Evolutionary conservation across 1,139 yeast genomes (phyloP), one percentile per base, ranked within the genome.

Genomic region (Hyphopichia burtonii): DNA sequence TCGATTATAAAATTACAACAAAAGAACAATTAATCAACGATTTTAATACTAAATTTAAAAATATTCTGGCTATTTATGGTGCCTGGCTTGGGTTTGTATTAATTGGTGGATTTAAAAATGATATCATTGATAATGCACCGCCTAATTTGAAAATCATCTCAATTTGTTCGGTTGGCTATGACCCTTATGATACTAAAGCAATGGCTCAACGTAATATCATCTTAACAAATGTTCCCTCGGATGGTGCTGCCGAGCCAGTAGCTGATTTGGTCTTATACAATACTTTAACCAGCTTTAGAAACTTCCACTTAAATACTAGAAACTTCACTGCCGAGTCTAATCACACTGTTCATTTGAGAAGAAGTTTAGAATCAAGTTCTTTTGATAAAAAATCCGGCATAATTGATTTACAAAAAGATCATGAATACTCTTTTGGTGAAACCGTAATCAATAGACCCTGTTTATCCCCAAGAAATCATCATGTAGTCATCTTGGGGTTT

Each of bases 111-210:
- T 71, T 82, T 43, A 59, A 63, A 23, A 61, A 54, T 30, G 75
- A 74, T 17, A 55, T 82, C 12, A 57, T 83, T 38, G 78, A 66
- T 2, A 58, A 66, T 19, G 68, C 78, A 11, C 94, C 95, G 0
- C 27, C 54, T 1, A 50, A 67, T 4, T 62, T 86, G 45, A 77
- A 78, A 54, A 70, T 84, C 8, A 68, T 87, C 36, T 71, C 86
- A 1, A 70, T 82, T 33, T 83, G 88, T 39, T 77, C 89, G 42
- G 91, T 86, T 3, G 96, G 96, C 0, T 74, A 70, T 51, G 89
- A 86, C 50, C 73, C 71, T 22, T 78, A 76, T 47, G 86, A 85
- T 56, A 73, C 73, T 3, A 47, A 49, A 1, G 65, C 56, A 10
- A 52, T 70, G 65, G 52, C 55, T 14, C 61, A 65, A 20, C 68